Evolutionary conservation across 768 basidiomycete genomes (phyloP), one percentile per base, ranked within the genome.

Genomic region (Macrolepiota albuminosa): DNA sequence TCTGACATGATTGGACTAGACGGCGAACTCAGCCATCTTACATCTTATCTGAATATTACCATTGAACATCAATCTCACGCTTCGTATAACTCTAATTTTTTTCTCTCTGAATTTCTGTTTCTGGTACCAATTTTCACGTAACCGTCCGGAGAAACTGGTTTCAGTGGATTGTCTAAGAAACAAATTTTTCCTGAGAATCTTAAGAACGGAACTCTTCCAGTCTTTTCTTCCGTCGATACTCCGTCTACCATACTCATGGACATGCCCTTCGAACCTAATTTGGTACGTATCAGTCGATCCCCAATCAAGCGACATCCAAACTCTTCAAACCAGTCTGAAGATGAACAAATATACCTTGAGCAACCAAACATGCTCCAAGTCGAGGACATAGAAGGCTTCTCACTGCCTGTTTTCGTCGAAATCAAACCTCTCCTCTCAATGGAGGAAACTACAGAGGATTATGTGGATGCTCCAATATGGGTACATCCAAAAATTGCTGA

Each of bases 401-500:
- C 37, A 14, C 33, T 24, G 13, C 56, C 60, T 6, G 31, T 58
- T 7, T 43, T 51, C 14, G 46, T 58, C 24, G 56, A 61, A 21
- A 57, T 61, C 36, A 54, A 61, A 24, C 60, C 60, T 29, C 16
- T 61, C 6, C 10, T 57, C 34, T 5, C 46, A 48, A 24, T 31
- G 33, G 14, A 58, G 18, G 53, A 54, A 31, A 39, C 31, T 42
- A 14, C 6, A 29, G 29, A 54, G 40, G 18, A 29, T 6, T n/a
- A 11, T 11, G 9, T 31, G 11, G 9, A 42, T 42, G 29, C 11
- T 3, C 29, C 26, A 42, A 10, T 40, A 43, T 33, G 39, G 26
- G 54, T 54, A 54, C 29, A 43, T 29, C 10, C 13, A 33, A 16
- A 54, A 40, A 42, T 3, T 14, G 16, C 9, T 8, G 26, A n/a